These are phyloP conservation scores for Gastrolobium bilobum DNA, from an alignment of 306 rosid species.

Conservation along the genomic window DNA sequence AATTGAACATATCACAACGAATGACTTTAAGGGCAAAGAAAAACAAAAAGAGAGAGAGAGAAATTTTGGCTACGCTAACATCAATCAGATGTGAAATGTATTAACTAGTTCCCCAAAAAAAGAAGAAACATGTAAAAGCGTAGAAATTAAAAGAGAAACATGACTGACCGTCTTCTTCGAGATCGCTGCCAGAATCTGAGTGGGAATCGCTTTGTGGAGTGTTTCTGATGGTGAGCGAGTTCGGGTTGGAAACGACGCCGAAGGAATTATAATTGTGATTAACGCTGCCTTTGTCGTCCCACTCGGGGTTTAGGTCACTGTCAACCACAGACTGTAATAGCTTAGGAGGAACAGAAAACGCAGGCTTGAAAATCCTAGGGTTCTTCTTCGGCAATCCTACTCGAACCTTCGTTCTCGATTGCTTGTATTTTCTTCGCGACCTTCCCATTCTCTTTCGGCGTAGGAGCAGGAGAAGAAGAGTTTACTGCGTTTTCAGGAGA, in stretches of 20 bases:
- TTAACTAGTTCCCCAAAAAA: background rate
- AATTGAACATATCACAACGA: background rate
- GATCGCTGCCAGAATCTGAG: slow-evolving; percentile 73
- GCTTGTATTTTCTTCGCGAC: slow-evolving; percentile 88
- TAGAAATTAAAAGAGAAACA: background rate
- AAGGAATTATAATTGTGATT: slow-evolving; percentile 77
- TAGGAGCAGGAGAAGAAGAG: too few relatives aligned
- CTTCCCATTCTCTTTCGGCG: slow-evolving; percentile 69
- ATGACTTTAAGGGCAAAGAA: background rate
- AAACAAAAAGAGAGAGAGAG: too few relatives aligned
- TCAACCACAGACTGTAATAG: slow-evolving; percentile 61
- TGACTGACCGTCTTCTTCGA: slow-evolving; percentile 89
- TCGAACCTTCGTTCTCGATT: slow-evolving; percentile 71
- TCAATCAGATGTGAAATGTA: background rate
- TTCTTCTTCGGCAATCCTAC: slow-evolving; percentile 81
- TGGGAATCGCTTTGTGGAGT: slow-evolving; percentile 32
- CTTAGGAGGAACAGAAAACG: slow-evolving; percentile 80
- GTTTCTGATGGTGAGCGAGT: slow-evolving; percentile 62
- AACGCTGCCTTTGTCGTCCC: slow-evolving; percentile 80
- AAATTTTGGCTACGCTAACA: background rate
- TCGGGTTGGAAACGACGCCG: slow-evolving; percentile 84
- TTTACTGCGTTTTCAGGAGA: too few relatives aligned
- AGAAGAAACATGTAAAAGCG: background rate
- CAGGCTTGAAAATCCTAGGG: slow-evolving; percentile 77
- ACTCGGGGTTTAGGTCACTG: slow-evolving; percentile 41